Conservation (phyloP, 768 basidiomycete species). For the Termitomyces sp. region DNA sequence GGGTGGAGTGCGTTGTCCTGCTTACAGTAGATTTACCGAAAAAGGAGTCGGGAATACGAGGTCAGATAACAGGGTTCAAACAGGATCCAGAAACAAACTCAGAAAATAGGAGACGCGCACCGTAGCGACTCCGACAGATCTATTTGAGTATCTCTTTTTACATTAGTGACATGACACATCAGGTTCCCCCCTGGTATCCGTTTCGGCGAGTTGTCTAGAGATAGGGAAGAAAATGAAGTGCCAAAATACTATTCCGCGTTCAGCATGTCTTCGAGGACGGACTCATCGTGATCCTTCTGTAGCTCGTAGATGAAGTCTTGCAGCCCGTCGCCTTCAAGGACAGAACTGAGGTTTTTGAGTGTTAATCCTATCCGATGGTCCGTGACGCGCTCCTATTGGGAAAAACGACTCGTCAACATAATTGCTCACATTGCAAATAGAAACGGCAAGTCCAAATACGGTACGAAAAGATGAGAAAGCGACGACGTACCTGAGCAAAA, state of each 20-base stretch:
- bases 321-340: conserved; percentile 66
- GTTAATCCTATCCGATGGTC: conserved; percentile 88
- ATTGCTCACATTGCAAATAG: background rate
- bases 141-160: background rate
- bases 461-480: background rate
- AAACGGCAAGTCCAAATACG: background rate
- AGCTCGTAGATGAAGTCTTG: conserved; percentile 57
- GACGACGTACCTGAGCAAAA: conserved; percentile 65
- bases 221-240: background rate
- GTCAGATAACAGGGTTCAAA: background rate
- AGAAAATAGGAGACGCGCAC: background rate
- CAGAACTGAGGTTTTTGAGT: conserved; percentile 58
- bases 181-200: background rate
- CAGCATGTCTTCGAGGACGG: conserved; percentile 19
- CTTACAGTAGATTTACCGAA: no score
- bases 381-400: conserved; percentile 77
- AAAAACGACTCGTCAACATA: background rate
- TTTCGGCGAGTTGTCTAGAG: background rate
- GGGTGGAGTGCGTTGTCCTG: no score
- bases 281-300: conserved; percentile 52
- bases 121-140: background rate
- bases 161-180: background rate
- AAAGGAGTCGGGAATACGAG: no score
- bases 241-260: background rate
- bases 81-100: background rate